phyloP scores from a whole-genome alignment of 1,139 yeast species.

The Sugiyamaella paludigena region DNA sequence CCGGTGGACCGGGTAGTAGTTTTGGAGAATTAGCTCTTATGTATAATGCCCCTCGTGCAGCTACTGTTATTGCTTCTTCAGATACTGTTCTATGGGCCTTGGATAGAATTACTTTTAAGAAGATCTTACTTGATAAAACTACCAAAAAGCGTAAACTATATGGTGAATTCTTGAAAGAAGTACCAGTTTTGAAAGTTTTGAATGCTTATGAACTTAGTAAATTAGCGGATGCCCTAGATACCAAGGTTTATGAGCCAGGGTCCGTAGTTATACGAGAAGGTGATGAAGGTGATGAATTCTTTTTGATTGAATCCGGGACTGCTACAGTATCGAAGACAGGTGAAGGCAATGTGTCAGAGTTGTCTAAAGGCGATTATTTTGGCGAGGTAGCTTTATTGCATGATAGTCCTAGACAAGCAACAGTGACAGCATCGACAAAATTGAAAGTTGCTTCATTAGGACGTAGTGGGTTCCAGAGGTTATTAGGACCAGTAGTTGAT shows the following conservation, averaged over 20 bases:
- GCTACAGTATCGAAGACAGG: constrained; percentile 67
- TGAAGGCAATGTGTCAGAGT: constrained; percentile 56
- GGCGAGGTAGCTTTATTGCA: constrained; percentile 93
- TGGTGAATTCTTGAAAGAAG: constrained; percentile 84
- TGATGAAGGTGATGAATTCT: constrained; percentile 87
- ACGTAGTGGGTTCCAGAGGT: constrained; percentile 88
- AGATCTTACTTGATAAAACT: constrained; percentile 86
- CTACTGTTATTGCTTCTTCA: constrained; percentile 77
- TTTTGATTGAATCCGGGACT: constrained; percentile 81
- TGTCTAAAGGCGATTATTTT: constrained; percentile 85
- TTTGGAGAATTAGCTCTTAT: constrained; percentile 96
- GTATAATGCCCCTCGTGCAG: constrained; percentile 98
- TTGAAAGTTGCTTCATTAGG: constrained; percentile 89
- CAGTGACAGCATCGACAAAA: constrained; percentile 72
- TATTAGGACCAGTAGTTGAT: constrained; percentile 88
- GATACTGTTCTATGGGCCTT: constrained; percentile 84
- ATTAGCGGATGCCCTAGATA: constrained; percentile 88
- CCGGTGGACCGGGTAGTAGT: constrained; percentile 80
- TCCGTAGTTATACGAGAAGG: constrained; percentile 81
- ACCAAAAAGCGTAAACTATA: constrained; percentile 87
- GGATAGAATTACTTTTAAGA: constrained; percentile 89
- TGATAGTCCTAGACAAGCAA: constrained; percentile 92
- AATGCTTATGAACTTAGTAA: constrained; percentile 85
- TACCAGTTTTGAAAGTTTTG: constrained; percentile 69
- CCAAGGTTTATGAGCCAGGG: constrained; percentile 71